Base-by-base conservation (phyloP, 495 filamentous ascomycete species). In the Recurvomyces mirabilis region DNA sequence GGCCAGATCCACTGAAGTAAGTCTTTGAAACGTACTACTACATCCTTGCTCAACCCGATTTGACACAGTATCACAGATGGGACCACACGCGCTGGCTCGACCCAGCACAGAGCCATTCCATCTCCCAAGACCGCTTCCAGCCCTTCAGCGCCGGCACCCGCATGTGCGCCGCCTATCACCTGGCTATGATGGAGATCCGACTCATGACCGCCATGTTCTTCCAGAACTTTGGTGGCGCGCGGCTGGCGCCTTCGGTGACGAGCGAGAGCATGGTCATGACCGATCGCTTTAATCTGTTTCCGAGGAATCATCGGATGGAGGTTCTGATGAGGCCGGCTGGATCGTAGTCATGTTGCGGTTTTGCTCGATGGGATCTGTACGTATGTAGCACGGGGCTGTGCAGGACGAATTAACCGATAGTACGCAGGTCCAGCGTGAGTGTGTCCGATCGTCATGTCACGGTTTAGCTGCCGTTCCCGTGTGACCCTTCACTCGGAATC, bases 181-280 rank as follows among this genome's bases (percentile, higher is more conserved):
- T 58, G 15, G 55, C 53, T 0, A 20, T 25, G 19, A 53, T 58
- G 55, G 55, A 58, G 40, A 23, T 58, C 4, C 53, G 53, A 10
- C 11, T 40, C 15, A 46, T 49, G 5, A 23, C 35, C 6, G 55
- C 49, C 3, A 6, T 38, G 7, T 58, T 58, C 43, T 58, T 50
- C 38, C 43, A 49, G n/a, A 26, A 12, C 11, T 55, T 37, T 34
- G 41, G 35, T n/a, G 38, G 29, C 10, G 52, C 43, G 0, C 38
- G 35, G 13, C 14, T 44, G 4, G 5, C 18, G 14, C 29, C 39
- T 17, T 28, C 41, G 13, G 46, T 47, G 9, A 52, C 39, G 10
- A 34, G 40, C 15, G 45, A 44, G 24, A 43, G 43, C 28, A 58
- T 58, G 53, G 44, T 53, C 20, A 37, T 50, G 17, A 36, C 40